These are phyloP conservation scores for Suillus weaverae DNA, from an alignment of 768 basidiomycete species.

Conservation along the genomic window DNA sequence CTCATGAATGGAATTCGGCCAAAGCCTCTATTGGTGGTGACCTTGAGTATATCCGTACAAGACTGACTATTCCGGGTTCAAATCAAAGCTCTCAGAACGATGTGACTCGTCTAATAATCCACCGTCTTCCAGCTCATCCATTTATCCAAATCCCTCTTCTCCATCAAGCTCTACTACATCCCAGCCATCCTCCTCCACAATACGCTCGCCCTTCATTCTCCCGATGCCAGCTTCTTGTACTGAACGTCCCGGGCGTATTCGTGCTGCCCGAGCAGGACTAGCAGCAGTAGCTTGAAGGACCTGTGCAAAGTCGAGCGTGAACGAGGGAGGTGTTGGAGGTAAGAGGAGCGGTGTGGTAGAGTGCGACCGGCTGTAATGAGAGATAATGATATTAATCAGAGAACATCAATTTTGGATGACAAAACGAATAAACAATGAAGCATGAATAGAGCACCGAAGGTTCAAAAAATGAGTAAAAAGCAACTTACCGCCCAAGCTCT, in stretches of 20 bases:
- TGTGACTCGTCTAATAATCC: constrained; percentile 30
- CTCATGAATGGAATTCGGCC: constrained; percentile 50
- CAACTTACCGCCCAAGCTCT: constrained; percentile 62
- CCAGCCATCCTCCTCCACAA: constrained; percentile 50
- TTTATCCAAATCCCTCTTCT: constrained; percentile 18
- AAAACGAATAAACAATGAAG: background rate
- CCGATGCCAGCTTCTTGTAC: constrained; percentile 13
- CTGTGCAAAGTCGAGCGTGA: constrained; percentile 75
- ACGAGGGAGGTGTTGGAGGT: constrained; percentile 62
- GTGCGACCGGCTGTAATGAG: constrained; percentile 51
- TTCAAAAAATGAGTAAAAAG: background rate
- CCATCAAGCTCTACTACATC: constrained; percentile 41
- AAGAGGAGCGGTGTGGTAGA: constrained; percentile 55
- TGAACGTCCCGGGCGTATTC: constrained; percentile 21
- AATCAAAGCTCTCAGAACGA: constrained; percentile 46
- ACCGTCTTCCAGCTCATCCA: background rate
- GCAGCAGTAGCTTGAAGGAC: constrained; percentile 76
- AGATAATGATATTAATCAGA: background rate
- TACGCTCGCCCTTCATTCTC: constrained; percentile 26
- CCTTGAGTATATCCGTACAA: background rate
- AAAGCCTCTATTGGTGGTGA: constrained; percentile 49
- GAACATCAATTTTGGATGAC: constrained; percentile 5
- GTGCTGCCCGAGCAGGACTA: constrained; percentile 46
- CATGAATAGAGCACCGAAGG: background rate
- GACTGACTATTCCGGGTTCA: constrained; percentile 47